These are phyloP conservation scores for Haplographium delicatum DNA, from an alignment of 495 filamentous ascomycete genomes.

Conservation along the genomic window DNA sequence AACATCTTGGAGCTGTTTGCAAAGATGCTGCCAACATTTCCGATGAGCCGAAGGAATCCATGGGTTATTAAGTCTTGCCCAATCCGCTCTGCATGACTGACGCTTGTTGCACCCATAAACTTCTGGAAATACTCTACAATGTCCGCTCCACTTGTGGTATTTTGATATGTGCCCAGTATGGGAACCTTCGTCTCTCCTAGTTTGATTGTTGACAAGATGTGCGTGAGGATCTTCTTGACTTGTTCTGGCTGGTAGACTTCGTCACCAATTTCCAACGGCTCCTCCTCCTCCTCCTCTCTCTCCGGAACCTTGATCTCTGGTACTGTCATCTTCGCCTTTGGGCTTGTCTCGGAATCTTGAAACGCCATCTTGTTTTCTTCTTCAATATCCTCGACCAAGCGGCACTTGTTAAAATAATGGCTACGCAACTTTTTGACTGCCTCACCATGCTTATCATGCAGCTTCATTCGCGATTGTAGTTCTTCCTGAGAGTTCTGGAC, in stretches of 20 bases:
- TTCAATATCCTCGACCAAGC: conserved; percentile 90
- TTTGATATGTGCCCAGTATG: conserved; percentile 90
- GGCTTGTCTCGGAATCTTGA: conserved; percentile 62
- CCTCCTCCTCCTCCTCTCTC: conserved; percentile 49
- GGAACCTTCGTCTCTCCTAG: conserved; percentile 89
- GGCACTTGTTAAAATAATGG: conserved; percentile 97
- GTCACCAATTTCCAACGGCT: conserved; percentile 87
- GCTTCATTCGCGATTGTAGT: conserved; percentile 80
- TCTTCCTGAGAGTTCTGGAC: conserved; percentile 93
- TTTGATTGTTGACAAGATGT: conserved; percentile 83
- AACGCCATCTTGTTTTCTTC: conserved; percentile 98
- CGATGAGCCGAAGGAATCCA: conserved; percentile 85
- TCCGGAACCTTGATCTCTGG: conserved; percentile 52
- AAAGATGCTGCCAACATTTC: conserved; percentile 91
- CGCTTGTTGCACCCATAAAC: conserved; percentile 72
- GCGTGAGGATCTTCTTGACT: conserved; percentile 79
- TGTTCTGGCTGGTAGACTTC: conserved; percentile 76
- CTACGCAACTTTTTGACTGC: conserved; percentile 86
- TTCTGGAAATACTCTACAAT: conserved; percentile 94
- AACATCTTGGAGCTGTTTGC: conserved; percentile 95
- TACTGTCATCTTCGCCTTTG: conserved; percentile 43
- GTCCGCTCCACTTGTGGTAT: conserved; percentile 82
- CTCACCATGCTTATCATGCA: conserved; percentile 88
- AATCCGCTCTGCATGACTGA: conserved; percentile 86
- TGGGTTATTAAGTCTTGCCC: conserved; percentile 86